Base-by-base conservation (phyloP, 805 yeast species). In the Saccharomycopsis sp. region DNA sequence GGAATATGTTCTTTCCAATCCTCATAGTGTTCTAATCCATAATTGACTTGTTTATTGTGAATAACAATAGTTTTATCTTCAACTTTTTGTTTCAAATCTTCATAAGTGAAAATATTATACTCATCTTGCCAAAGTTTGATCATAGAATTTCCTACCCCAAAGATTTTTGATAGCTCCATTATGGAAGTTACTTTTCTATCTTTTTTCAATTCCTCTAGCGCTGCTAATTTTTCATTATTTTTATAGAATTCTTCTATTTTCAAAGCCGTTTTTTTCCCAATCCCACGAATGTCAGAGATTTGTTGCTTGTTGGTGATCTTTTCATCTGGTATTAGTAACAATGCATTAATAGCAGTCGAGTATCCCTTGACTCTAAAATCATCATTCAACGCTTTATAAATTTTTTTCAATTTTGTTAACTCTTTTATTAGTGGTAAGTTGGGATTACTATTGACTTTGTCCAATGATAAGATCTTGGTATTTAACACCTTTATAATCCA, bases 1-100 rank as follows among this genome's bases (percentile, higher is more conserved):
- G 72, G 62, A 5, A 74, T 72, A 26, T 59, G 54, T 13, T 49
- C 51, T 20, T 52, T 51, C 64, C 76, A 69, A 43, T 74, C 79
- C 3, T 63, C 53, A 42, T 66, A 66, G 45, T 68, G 70, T 21
- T 61, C n/a, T 54, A 4, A 74, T 42, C 0, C 79, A 79, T 5
- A 62, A 52, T 36, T 52, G 50, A n/a, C 32, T 58, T 59, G 18
- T 46, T 49, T 6, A 45, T 47, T 2, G 50, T 52, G 28, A 62
- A 48, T n/a, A 37, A 34, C 5, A 36, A 18, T 25, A 39, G 27
- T 2, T 34, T 31, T 17, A 31, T 21, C 3, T 57, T 57, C n/a
- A 17, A 48, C 45, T 23, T 60, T 45, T 10, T 52, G 28, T 3
- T 49, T 31, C 5, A 67, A 53, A 32, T 69, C 74, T 1, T 67